phyloP scores from a whole-genome alignment of 2,329 filamentous ascomycete species.

The Arthrobotrys megalospora region DNA sequence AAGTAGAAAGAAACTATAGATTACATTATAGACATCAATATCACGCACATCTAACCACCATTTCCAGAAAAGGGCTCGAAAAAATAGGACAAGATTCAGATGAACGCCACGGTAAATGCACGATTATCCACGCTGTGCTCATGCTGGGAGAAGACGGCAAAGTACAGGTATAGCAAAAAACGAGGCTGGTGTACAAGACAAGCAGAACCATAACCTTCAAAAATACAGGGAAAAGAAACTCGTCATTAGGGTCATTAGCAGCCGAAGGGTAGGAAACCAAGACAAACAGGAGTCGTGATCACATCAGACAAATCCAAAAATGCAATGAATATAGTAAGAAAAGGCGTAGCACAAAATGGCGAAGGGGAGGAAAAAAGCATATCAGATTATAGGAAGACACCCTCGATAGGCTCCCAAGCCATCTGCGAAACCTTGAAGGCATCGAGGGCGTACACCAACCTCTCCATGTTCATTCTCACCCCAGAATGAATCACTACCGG shows the following conservation, averaged over 20 bases:
- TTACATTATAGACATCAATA: slow-evolving; percentile 15
- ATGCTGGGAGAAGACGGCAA: slow-evolving; percentile 32
- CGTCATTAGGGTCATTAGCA: slow-evolving; percentile 32
- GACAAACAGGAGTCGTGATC: slow-evolving; percentile 36
- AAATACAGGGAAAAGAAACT: slow-evolving; percentile 12
- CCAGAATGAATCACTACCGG: slow-evolving; percentile 45
- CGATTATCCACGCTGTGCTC: slow-evolving; percentile 57
- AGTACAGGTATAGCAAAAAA: slow-evolving; percentile 38
- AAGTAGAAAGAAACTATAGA: slow-evolving; percentile 9
- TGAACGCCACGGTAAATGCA: slow-evolving; percentile 55
- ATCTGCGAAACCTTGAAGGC: slow-evolving; percentile 56
- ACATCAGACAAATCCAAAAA: slow-evolving; percentile 35
- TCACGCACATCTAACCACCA: slow-evolving; percentile 15
- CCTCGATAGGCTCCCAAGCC: slow-evolving; percentile 59
- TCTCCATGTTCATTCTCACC: slow-evolving; percentile 53
- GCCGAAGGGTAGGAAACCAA: not conserved
- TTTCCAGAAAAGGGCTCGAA: slow-evolving; percentile 24
- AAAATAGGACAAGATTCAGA: slow-evolving; percentile 28
- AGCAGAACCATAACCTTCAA: slow-evolving; percentile 9
- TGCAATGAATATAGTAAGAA: slow-evolving; percentile 17
- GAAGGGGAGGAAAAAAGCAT: slow-evolving; percentile 11
- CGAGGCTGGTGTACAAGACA: slow-evolving; percentile 14
- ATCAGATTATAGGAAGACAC: slow-evolving; percentile 50
- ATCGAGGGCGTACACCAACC: slow-evolving; percentile 52
- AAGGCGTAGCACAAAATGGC: not conserved